These are phyloP conservation scores for Camelina laxa DNA, from an alignment of 345 rosid species.

Conservation along the genomic window DNA sequence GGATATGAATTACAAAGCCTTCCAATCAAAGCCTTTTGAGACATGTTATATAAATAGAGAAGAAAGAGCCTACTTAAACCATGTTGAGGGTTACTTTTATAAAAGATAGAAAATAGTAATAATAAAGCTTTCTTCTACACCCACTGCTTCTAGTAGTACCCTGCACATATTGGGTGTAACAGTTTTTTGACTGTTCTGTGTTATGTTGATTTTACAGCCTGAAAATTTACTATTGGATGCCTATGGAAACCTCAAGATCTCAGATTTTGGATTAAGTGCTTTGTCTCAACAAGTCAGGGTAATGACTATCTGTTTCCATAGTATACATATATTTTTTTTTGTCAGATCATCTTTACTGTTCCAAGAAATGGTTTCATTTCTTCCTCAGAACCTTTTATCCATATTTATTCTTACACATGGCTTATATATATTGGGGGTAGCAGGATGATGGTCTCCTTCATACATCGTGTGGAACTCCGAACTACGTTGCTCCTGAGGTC, in stretches of 20 bases:
- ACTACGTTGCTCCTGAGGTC: conserved; percentile 99
- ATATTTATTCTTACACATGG: conserved; percentile 30
- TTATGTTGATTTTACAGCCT: conserved; percentile 60
- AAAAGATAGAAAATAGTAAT: neutral
- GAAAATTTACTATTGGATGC: conserved; percentile 90
- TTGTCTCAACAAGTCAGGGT: conserved; percentile 97
- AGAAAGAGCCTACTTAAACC: neutral
- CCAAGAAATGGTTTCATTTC: neutral
- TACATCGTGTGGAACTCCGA: conserved; percentile 96
- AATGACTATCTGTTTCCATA: conserved; percentile 30
- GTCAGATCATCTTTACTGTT: neutral
- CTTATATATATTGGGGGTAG: conserved; percentile 36
- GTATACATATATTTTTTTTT: no score
- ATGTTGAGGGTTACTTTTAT: neutral
- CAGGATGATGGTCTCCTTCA: conserved; percentile 99
- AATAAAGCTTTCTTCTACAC: neutral
- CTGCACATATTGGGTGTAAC: neutral
- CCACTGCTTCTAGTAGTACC: neutral
- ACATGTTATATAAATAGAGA: neutral
- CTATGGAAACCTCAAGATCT: conserved; percentile 86
- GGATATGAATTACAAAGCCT: neutral
- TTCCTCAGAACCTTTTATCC: neutral
- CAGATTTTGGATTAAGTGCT: conserved; percentile 98
- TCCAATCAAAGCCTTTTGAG: neutral
- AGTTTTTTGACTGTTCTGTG: neutral